These are phyloP conservation scores for Erysimum cheiri DNA, from an alignment of 441 rosid genomes.

Conservation along the genomic window DNA sequence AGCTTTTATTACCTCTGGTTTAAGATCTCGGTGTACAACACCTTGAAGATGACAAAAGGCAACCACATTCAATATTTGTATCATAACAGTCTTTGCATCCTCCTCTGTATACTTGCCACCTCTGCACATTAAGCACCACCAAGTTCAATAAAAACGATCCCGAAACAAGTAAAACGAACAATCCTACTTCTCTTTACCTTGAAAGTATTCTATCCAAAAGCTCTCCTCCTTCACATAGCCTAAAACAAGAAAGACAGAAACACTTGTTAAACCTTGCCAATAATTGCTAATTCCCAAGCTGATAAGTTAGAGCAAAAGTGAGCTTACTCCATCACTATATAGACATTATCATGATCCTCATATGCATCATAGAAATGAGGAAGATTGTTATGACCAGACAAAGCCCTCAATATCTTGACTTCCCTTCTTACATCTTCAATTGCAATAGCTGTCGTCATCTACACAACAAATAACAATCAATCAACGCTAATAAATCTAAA, in stretches of 20 bases:
- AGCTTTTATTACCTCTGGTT: constrained; percentile 83
- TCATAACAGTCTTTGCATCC: constrained; percentile 87
- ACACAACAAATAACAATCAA: constrained; percentile 36
- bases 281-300: not conserved
- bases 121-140: constrained; percentile 49
- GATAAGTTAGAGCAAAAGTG: constrained; percentile 1
- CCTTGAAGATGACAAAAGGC: constrained; percentile 98
- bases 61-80: constrained; percentile 87
- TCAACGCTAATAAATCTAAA: not conserved
- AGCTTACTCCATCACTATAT: constrained; percentile 96
- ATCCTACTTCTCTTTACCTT: constrained; percentile 53
- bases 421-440: constrained; percentile 99
- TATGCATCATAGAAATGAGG: constrained; percentile 87
- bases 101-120: constrained; percentile 99
- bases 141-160: constrained; percentile 5
- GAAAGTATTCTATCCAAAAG: constrained; percentile 97
- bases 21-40: constrained; percentile 96
- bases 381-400: constrained; percentile 85
- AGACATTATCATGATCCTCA: constrained; percentile 90
- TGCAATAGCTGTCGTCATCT: constrained; percentile 99
- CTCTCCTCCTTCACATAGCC: constrained; percentile 99
- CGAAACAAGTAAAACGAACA: not conserved
- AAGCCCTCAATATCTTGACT: constrained; percentile 86
- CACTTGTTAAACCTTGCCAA: constrained; percentile 6
- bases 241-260: constrained; percentile 39